Percentiles rank a stretch among this genome's conserved stretches.
Conservation (phyloP, 805 yeast species). For the Candida koratica region DNA sequence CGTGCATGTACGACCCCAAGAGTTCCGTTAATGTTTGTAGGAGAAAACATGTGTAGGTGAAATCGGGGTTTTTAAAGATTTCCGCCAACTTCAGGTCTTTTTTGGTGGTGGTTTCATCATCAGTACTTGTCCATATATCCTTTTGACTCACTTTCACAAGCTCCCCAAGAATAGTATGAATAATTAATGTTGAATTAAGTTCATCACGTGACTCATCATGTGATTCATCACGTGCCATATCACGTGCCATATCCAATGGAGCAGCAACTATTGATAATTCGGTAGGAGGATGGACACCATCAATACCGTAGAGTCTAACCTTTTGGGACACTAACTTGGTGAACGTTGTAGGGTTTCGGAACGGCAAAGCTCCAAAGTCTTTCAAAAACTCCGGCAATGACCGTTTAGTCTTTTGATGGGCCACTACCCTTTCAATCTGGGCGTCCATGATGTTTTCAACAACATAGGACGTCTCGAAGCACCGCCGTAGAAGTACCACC, state of each 20-base stretch:
- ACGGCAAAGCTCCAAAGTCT: slow-evolving; percentile 47
- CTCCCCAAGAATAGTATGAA: slow-evolving; percentile 61
- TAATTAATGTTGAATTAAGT: slow-evolving; percentile 48
- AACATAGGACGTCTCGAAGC: slow-evolving; percentile 58
- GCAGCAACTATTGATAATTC: slow-evolving; percentile 20
- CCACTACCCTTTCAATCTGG: slow-evolving; percentile 43
- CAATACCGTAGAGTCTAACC: slow-evolving; percentile 43
- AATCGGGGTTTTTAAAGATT: slow-evolving; percentile 50
- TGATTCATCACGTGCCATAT: no score
- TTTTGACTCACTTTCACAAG: slow-evolving; percentile 46
- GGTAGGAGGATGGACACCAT: slow-evolving; percentile 25
- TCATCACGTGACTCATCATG: no score
- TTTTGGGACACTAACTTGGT: slow-evolving; percentile 41
- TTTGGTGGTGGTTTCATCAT: slow-evolving; percentile 21
- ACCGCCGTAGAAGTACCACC: slow-evolving; percentile 57
- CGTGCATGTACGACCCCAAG: slow-evolving; percentile 70
- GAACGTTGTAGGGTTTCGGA: slow-evolving; percentile 47
- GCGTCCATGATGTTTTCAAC: slow-evolving; percentile 46
- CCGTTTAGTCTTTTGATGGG: slow-evolving; percentile 24
- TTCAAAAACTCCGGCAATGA: slow-evolving; percentile 46
- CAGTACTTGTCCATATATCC: slow-evolving; percentile 36
- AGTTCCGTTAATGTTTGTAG: slow-evolving; percentile 67
- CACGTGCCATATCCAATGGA: slow-evolving; percentile 25
- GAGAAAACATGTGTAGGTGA: slow-evolving; percentile 64
- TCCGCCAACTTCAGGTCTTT: slow-evolving; percentile 20